Base-by-base conservation (phyloP, 1,284 basidiomycete genomes). In the Earliella scabrosa region DNA sequence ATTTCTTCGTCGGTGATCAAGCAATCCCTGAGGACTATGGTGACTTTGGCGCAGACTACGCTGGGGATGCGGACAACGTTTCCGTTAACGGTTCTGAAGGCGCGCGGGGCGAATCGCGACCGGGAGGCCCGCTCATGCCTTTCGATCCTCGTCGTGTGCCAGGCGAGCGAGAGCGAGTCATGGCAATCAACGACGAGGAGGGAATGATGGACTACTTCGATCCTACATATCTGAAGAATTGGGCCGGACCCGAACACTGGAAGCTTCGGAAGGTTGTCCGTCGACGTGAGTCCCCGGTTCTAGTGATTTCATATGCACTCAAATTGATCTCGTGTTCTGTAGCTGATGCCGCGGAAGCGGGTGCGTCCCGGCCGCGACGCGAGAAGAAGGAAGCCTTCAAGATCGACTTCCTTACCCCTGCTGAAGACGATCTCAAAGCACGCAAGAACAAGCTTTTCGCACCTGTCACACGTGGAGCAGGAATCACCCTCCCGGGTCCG, bases 201-300 rank as follows among this genome's bases (percentile, higher is more conserved):
- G 68, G 64, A 13, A 89, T 95, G 77, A 87, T 98, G 76, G 94
- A 97, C 67, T 98, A 97, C 74, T 98, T 99, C 71, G 96, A 99
- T 72, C 84, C 90, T 65, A 87, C 84, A 35, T 83, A 95, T 68
- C 81, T 90, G 68, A 97, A 94, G 80, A 97, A 95, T 66, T 99
- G 97, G 97, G 97, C 97, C 3, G 97, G 97, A 4, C 97, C 97
- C 10, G 95, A 98, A 71, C 97, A 99, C 72, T 99, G 97, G 97
- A 98, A 97, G 72, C 73, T 98, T 65, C 77, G 89, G 53, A 90
- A 87, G 68, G 80, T 86, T 27, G 80, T 93, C 44, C 82, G 88
- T 52, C 85, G 84, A 77, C 82, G 93, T 95, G 63, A 73, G 85
- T 45, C 39, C 23, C 14, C 14, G 8, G 6, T 16, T 3, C 24